Evolutionary conservation across 352 stramenopile species (phyloP), one percentile per base, ranked within the genome.

Genomic region (Poterioochromonas sp.): DNA sequence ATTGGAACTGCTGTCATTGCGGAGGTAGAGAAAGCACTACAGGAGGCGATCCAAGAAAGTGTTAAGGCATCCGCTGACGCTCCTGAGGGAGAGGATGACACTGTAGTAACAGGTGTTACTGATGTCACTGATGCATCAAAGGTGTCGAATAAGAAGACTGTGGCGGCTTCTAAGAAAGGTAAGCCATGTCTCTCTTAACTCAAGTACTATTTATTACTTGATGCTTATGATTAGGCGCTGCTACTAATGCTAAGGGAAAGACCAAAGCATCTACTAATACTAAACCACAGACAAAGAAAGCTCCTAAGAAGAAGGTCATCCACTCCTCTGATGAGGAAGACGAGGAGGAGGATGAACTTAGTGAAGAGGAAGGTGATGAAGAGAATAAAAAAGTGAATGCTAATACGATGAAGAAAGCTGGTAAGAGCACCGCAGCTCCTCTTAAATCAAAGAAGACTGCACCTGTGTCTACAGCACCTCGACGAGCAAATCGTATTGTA

Each of bases 71-170:
- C 80, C 87, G 71, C 70, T 76, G 35, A 54, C 89, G 3, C 82
- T 87, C 65, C 85, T 90, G 73, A 87, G 83, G 60, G 84, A 89
- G 78, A 80, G 63, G 0, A 88, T 88, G 73, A 76, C 90, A 0
- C 83, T 83, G 40, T 82, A 87, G 69, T 29, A 85, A 70, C 81
- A 87, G 63, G 35, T 8, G 20, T 32, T 26, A 3, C 20, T 15
- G 63, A 40, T 51, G 63, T 40, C 5, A 39, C 15, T 26, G 79
- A 80, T 40, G 44, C 82, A 51, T 82, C 82, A 35, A 76, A 82
- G 43, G 86, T 89, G 74, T 87, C 89, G 79, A 79, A 89, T 49
- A 80, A 80, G 22, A 81, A 83, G 1, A 82, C 69, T 26, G 29
- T 74, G 43, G 39, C 73, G 20, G 69, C 60, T 8, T 65, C 65